These are phyloP conservation scores for Aspergillus costaricaensis DNA, from an alignment of 2,329 filamentous ascomycete species.

Conservation along the genomic window DNA sequence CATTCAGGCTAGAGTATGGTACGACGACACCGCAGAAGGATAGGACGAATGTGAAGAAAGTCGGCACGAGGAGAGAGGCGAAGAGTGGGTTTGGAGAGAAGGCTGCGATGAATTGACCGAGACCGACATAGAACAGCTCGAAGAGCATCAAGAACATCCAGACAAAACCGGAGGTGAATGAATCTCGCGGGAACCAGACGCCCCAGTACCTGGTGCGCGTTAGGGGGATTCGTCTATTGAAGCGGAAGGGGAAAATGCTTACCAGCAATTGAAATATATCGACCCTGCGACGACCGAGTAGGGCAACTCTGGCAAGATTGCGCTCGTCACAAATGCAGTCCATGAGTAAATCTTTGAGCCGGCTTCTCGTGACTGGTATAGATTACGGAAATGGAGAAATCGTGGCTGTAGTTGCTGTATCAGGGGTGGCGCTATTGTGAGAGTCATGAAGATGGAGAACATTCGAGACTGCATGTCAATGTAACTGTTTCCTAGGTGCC, in stretches of 20 bases:
- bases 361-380: conserved; percentile 72
- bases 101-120: conserved; percentile 68
- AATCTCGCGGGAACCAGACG: conserved; percentile 55
- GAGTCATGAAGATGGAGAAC: conserved; percentile 75
- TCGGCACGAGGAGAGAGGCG: conserved; percentile 65
- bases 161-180: conserved; percentile 61
- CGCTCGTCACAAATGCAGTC: conserved; percentile 67
- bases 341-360: conserved; percentile 81
- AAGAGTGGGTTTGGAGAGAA: conserved; percentile 68
- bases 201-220: conserved; percentile 52
- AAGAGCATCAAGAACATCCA: conserved; percentile 68
- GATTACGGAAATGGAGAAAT: conserved; percentile 64
- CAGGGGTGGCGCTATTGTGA: conserved; percentile 72
- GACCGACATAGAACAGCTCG: conserved; percentile 65
- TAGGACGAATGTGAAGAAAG: conserved; percentile 70
- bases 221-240: not conserved
- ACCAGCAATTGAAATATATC: conserved; percentile 68
- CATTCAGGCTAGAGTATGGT: conserved; percentile 62
- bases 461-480: conserved; percentile 70
- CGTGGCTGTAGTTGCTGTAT: conserved; percentile 77
- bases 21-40: conserved; percentile 76
- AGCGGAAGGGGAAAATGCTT: conserved; percentile 18
- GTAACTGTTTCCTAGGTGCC: conserved; percentile 57
- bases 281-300: conserved; percentile 67
- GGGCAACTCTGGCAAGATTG: conserved; percentile 69